These are phyloP conservation scores for Naganishia albida DNA, from an alignment of 1,284 basidiomycete species.

Conservation along the genomic window DNA sequence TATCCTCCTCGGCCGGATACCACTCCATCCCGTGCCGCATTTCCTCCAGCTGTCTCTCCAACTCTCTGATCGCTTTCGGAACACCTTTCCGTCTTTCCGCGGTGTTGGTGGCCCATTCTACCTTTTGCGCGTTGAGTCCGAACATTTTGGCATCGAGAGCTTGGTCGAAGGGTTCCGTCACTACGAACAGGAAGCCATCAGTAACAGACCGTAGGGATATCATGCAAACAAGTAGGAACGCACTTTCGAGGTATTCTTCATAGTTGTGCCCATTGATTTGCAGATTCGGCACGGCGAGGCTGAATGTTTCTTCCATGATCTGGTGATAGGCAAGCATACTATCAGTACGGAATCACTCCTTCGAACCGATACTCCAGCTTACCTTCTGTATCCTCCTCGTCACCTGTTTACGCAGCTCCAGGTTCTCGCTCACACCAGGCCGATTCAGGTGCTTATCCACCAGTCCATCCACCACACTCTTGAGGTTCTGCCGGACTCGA, in stretches of 20 bases:
- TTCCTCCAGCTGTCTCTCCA: conserved; percentile 59
- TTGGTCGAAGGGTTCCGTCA: conserved; percentile 76
- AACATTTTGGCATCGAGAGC: conserved; percentile 70
- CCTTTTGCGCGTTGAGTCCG: conserved; percentile 66
- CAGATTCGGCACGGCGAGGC: conserved; percentile 67
- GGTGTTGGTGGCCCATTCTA: conserved; percentile 58
- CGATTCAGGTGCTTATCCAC: conserved; percentile 42
- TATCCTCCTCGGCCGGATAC: conserved; percentile 30
- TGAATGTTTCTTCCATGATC: conserved; percentile 58
- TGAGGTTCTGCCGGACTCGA: conserved; percentile 44
- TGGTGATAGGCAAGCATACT: conserved; percentile 15
- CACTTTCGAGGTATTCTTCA: conserved; percentile 63
- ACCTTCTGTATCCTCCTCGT: conserved; percentile 45
- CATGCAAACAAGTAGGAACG: conserved; percentile 16
- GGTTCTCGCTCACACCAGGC: conserved; percentile 44
- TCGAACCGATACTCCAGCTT: conserved; percentile 13
- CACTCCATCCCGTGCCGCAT: conserved; percentile 57
- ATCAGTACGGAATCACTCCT: neutral
- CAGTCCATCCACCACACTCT: conserved; percentile 40
- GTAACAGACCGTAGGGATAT: neutral
- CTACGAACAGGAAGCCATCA: conserved; percentile 49
- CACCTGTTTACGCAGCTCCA: conserved; percentile 44
- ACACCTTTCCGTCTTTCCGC: conserved; percentile 36
- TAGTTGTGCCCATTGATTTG: conserved; percentile 76
- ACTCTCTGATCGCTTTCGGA: conserved; percentile 60